Percentiles rank a stretch among this genome's conserved stretches.
Evolutionary conservation across 495 filamentous ascomycete genomes (phyloP).

Genomic region (Penicillium egyptiacum): DNA sequence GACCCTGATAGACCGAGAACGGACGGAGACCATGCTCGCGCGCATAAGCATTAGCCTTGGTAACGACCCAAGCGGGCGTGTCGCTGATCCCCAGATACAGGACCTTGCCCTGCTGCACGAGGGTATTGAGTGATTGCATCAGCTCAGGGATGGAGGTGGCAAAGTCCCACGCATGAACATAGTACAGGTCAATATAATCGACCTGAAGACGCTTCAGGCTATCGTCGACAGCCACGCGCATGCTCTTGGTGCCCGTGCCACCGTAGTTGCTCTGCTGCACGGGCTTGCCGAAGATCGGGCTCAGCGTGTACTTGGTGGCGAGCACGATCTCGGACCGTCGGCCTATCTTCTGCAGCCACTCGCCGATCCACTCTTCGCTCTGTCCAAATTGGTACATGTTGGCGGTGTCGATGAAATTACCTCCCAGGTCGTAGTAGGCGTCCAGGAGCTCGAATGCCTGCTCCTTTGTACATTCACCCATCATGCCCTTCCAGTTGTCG

Average conservation of each 20-base stretch:
- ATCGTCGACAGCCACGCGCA: conserved; percentile 52
- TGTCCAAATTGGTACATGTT: conserved; percentile 65
- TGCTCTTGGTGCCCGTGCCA: conserved; percentile 59
- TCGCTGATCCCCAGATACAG: conserved; percentile 69
- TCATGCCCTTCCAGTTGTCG: too few relatives aligned
- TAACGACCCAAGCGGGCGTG: conserved; percentile 51
- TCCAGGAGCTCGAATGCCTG: conserved; percentile 59
- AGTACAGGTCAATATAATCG: conserved; percentile 60
- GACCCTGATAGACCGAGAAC: conserved; percentile 34
- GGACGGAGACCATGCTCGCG: conserved; percentile 24
- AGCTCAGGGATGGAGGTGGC: conserved; percentile 62
- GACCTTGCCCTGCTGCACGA: conserved; percentile 64
- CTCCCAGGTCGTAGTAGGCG: conserved; percentile 59
- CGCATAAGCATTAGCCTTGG: conserved; percentile 38
- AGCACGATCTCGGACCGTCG: conserved; percentile 64
- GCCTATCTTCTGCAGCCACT: conserved; percentile 58
- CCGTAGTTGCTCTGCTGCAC: conserved; percentile 52
- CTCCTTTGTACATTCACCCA: conserved; percentile 55
- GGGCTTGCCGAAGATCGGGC: conserved; percentile 30
- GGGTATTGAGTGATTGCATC: conserved; percentile 64
- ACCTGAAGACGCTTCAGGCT: conserved; percentile 62
- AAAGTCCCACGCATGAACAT: conserved; percentile 68
- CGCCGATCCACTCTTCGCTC: conserved; percentile 67
- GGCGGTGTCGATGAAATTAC: conserved; percentile 71
- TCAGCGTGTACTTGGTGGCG: conserved; percentile 67